Evolutionary conservation across 495 filamentous ascomycete genomes (phyloP), one percentile per base, ranked within the genome.

Genomic region (Penicillium paradoxum): DNA sequence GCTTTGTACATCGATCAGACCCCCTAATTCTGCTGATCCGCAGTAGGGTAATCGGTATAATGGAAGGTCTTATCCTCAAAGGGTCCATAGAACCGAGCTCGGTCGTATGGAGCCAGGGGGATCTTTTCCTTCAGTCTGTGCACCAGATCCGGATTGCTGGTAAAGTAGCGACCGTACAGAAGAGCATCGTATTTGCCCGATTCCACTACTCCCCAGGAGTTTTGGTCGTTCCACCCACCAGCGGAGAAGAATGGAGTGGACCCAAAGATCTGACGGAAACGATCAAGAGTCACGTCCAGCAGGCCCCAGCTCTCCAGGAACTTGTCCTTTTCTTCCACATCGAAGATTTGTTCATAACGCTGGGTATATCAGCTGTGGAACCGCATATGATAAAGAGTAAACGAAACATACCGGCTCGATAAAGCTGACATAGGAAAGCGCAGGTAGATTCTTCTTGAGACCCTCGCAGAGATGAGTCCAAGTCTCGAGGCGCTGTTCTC

Each of bases 141-240:
- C 7, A 79, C 74, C 51, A 91, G 62, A 63, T 90, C 87, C 0
- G 87, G 87, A 40, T 79, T 90, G 45, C 79, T 70, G 53, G 88
- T 84, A 56, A 83, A 91, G 51, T 74, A 75, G 15, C 82, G 64
- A 17, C 86, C 85, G 62, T 82, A 89, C 2, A 76, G 73, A 39
- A 72, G 27, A 7, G 42, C 64, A 45, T 77, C 76, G 44, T 73
- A 77, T 21, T 60, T 65, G 4, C 69, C 66, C 0, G 67, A 65
- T 51, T 78, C 75, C 14, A 77, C 38, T 0, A 74, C 66, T 34
- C 66, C 70, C 72, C 70, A 78, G 4, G 53, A 65, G 53, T 78
- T 79, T 39, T 63, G 64, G 42, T 77, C 68, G 58, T 76, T 63
- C 70, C 70, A 78, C 24, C 76, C 75, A 24, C 73, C 74, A 6